Evolutionary conservation across 1,284 basidiomycete species (phyloP).

Genomic region (Cutaneotrichosporon sp.): DNA sequence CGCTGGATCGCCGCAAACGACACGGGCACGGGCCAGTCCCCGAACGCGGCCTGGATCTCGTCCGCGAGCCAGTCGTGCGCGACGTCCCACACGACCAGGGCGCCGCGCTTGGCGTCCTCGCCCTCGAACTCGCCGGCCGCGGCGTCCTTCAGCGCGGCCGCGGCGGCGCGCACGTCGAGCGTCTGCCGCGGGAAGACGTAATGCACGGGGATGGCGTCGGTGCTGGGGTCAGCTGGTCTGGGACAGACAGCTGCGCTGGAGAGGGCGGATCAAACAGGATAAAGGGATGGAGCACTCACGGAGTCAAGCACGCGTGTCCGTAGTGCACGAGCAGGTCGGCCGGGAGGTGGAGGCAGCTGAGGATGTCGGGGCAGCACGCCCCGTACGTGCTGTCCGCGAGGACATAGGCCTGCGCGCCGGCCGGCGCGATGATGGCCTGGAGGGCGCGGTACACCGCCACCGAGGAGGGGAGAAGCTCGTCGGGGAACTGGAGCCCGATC

Average conservation of each 20-base stretch:
- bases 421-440: conserved; percentile 59
- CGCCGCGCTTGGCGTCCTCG: conserved; percentile 37
- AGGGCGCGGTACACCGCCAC: conserved; percentile 81
- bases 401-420: conserved; percentile 69
- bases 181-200: conserved; percentile 53
- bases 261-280: too few relatives aligned
- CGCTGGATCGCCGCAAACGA: conserved; percentile 39
- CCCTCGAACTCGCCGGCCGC: conserved; percentile 29
- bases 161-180: conserved; percentile 38
- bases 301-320: conserved; percentile 89
- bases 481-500: conserved; percentile 94
- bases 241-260: too few relatives aligned
- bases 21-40: conserved; percentile 23
- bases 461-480: conserved; percentile 84
- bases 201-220: conserved; percentile 52
- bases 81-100: conserved; percentile 76
- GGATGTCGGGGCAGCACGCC: conserved; percentile 96
- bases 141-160: conserved; percentile 28
- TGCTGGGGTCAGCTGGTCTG: conserved; percentile 35
- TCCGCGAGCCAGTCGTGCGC: conserved; percentile 68
- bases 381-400: conserved; percentile 97
- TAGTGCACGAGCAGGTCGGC: conserved; percentile 93
- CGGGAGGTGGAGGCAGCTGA: conserved; percentile 90
- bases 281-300: too few relatives aligned
- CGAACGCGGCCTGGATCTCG: conserved; percentile 31